Evolutionary conservation across 139 green algal genomes (phyloP), one percentile per base, ranked within the genome.

Genomic region (Micractinium conductrix): DNA sequence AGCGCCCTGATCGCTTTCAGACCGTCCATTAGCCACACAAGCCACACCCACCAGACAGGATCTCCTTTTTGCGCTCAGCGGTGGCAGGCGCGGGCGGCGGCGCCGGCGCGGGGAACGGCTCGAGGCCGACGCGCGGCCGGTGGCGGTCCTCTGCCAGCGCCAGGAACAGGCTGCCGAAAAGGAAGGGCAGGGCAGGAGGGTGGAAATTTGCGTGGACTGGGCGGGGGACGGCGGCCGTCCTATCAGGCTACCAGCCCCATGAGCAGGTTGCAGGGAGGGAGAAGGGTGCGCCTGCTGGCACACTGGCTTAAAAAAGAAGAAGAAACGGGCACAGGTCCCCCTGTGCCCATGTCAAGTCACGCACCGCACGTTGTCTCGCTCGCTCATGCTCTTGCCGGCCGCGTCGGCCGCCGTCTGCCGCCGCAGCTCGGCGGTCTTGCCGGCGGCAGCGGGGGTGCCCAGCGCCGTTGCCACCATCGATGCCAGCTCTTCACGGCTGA

Each of bases 341-440:
- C 53, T 62, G 53, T 21, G 19, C 5, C 53, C 53, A 21, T 21
- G 26, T 4, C 10, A 62, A 62, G 19, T 22, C 35, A 4, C 19
- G 22, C 70, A 76, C 70, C 78, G 58, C 78, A 83, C 60, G 40
- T 42, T 83, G 60, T 83, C 78, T 30, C 19, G 40, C 17, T 33
- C 30, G 43, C 40, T 44, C 88, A 93, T 92, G 42, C 33, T 53
- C 85, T 90, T 91, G 43, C 90, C 92, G 48, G 89, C 84, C 12
- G 80, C 89, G 68, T 93, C 92, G 9, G 75, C 63, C 2, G 87
- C 90, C 78, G 95, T 91, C 42, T 75, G 85, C 19, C 94, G 85
- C 8, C 94, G 83, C 37, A 97, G 62, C 90, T 98, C 95, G 33
- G 97, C 90, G 12, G 95, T 98, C 76, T 97, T 96, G 89, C 80